Percentiles rank a stretch among this genome's conserved stretches.
These are phyloP conservation scores for Eleusine coracana DNA, from an alignment of 176 grass and related monocot genomes.

Conservation along the genomic window DNA sequence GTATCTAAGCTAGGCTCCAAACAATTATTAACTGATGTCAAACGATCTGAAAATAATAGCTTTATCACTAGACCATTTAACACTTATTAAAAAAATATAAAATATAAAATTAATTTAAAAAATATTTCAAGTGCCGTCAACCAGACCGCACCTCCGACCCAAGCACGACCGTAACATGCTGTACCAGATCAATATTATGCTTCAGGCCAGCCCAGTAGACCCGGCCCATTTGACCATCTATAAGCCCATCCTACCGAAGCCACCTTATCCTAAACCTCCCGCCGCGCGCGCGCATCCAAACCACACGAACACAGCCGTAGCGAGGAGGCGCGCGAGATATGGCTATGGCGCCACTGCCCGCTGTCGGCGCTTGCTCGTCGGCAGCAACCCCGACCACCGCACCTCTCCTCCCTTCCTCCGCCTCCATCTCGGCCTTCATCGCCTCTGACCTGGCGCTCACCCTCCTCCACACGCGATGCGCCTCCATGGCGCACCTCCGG, in stretches of 20 bases:
- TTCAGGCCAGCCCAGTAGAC: too few species aligned
- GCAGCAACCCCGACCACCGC: background rate
- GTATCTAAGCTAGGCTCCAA: too few species aligned
- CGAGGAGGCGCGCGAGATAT: background rate
- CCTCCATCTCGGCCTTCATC: conserved; percentile 63
- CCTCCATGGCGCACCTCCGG: conserved; percentile 60
- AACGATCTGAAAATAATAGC: too few species aligned
- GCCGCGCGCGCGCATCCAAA: background rate
- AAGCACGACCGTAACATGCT: too few species aligned
- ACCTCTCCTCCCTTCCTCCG: conserved; percentile 44
- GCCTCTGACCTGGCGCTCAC: conserved; percentile 48
- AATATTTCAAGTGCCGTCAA: too few species aligned
- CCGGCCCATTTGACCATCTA: too few species aligned
- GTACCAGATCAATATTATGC: too few species aligned
- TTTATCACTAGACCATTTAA: too few species aligned
- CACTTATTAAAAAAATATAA: too few species aligned
- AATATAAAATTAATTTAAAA: too few species aligned
- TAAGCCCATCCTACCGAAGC: background rate
- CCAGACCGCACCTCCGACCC: too few species aligned
- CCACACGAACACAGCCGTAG: background rate
- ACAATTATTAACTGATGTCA: too few species aligned
- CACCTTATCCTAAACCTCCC: conserved; percentile 30
- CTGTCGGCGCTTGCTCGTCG: background rate
- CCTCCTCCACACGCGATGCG: conserved; percentile 68
- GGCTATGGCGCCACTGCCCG: conserved; percentile 39